Evolutionary conservation across 768 basidiomycete species (phyloP), one percentile per base, ranked within the genome.

Genomic region (Tylopilus balloui): DNA sequence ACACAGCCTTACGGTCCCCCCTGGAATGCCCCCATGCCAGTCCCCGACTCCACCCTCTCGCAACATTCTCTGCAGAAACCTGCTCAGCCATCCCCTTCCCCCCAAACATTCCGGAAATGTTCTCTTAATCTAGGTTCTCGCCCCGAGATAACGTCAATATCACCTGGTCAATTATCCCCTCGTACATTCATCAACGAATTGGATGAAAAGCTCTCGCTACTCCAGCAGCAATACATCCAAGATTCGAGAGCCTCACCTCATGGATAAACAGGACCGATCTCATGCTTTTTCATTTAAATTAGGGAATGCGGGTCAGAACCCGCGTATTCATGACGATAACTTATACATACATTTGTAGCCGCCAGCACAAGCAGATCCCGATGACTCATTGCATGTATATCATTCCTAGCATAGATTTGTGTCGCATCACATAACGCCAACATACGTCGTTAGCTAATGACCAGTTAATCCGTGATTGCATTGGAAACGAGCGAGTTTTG

Each of bases 401-500:
- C 17, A 50, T 43, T 31, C 38, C 37, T 44, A 32, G 14, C 47
- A 40, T 62, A 52, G 46, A 58, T 50, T 50, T 62, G 47, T 55
- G 61, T 44, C 40, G 11, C 23, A 55, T 39, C 52, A 23, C 38
- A 4, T 10, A 40, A 29, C 12, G 13, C n/a, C n/a, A n/a, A n/a
- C n/a, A 25, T 37, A 28, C 52, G 15, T 45, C 17, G 1, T 27
- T 23, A 12, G 21, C 28, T 51, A 47, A 31, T 46, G 35, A 7
- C 46, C 35, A 12, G 36, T 56, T 23, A 67, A 52, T 19, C 74
- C 73, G 44, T 57, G 37, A 78, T 77, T 7, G 75, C 73, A 10
- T 63, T 74, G 13, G 78, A 50, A 13, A 90, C 77, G 10, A 80
- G 75, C 53, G 78, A 78, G n/a, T 76, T 73, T 24, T 73, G 69